Base-by-base conservation (phyloP, 306 rosid genomes). In the Arachis stenosperma region DNA sequence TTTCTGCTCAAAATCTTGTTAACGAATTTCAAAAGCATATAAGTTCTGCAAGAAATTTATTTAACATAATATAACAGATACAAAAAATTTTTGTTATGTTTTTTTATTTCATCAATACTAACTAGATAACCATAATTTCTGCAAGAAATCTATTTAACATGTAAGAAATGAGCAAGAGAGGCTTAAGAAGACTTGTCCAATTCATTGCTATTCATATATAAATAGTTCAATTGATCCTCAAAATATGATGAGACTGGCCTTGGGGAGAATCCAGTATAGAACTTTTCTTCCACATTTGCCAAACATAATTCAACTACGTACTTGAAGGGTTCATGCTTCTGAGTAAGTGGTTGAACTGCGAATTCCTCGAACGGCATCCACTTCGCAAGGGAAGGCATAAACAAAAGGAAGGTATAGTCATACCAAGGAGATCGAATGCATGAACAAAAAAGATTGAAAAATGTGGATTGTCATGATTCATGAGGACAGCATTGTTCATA, bases 331-430 rank as follows among this genome's bases (percentile, higher is more conserved):
- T 83, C 87, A 3, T 83, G 87, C 80, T 76, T 80, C 60, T 76
- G 59, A 50, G 42, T 80, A 64, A 80, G 80, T 13, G 84, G 87
- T 65, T 76, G 84, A 11, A 17, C 60, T 42, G 77, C 78, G 65
- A 56, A 83, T 73, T 83, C 87, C 54, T 83, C 78, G 5, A 83
- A 73, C 0, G 87, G 69, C 87, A 80, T 84, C 87, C 87, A 84
- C 87, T 84, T 75, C 41, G 42, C 43, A 8, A 52, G 8, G 52
- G 65, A 70, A 79, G 6, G 62, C 64, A 80, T 65, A 76, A 7
- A 42, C 11, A 39, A 75, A 54, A 59, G 11, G 15, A 61, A 53
- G 10, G 29, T 53, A 14, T 61, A 15, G 59, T 63, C 66, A 33
- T 17, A 17, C 37, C 37, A 59, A 29, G 0, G 65, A 14, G 64